Evolutionary conservation across 169 alveolate genomes (phyloP).

Genomic region (Plasmodium fragile): DNA sequence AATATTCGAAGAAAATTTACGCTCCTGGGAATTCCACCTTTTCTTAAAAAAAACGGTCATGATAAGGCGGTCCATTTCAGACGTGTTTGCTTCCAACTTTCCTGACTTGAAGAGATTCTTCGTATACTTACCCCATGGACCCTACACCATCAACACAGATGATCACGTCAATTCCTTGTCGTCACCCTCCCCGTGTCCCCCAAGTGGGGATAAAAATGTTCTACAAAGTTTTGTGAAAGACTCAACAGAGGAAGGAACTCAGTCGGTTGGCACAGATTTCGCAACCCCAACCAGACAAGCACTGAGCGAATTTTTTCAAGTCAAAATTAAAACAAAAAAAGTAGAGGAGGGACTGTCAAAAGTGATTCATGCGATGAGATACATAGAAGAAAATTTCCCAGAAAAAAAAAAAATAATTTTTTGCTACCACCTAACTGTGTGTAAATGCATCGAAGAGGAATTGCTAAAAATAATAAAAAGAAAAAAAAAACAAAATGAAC

Average conservation of each 20-base stretch:
- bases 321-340: slow-evolving; percentile 20
- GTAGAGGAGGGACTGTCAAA: slow-evolving; percentile 55
- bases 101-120: slow-evolving; percentile 31
- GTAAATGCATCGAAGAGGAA: slow-evolving; percentile 52
- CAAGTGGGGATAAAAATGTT: not conserved
- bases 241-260: not conserved
- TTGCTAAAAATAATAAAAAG: slow-evolving; percentile 40
- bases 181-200: not conserved
- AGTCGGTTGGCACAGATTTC: not conserved
- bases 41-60: slow-evolving; percentile 61
- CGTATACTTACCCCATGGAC: slow-evolving; percentile 15
- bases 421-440: slow-evolving; percentile 44
- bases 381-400: slow-evolving; percentile 32
- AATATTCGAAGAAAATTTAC: slow-evolving; percentile 58
- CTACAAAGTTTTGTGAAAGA: not conserved
- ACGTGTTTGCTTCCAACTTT: slow-evolving; percentile 19
- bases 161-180: not conserved
- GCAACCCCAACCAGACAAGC: slow-evolving; percentile 11
- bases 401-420: slow-evolving; percentile 53
- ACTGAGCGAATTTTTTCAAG: slow-evolving; percentile 10
- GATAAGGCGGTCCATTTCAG: slow-evolving; percentile 39
- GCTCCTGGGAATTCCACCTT: slow-evolving; percentile 56
- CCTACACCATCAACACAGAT: not conserved
- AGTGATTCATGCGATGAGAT: slow-evolving; percentile 20
- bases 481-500: slow-evolving; percentile 31